These are phyloP conservation scores for Orbilia javanica DNA, from an alignment of 2,329 filamentous ascomycete species.

Conservation along the genomic window DNA sequence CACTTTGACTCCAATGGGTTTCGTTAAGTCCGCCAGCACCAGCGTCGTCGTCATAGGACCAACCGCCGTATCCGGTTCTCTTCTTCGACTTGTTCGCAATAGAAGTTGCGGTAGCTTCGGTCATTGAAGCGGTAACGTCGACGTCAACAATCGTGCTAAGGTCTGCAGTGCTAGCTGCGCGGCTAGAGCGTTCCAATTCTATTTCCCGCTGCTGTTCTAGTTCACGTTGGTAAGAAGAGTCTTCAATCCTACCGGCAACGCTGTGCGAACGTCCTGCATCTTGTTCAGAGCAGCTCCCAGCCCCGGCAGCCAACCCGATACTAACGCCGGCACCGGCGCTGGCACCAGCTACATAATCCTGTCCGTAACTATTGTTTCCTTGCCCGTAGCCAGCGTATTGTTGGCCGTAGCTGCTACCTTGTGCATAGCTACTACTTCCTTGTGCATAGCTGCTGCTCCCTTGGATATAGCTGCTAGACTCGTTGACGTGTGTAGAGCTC, in stretches of 20 bases:
- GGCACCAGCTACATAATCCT: neutral
- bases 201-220: constrained; percentile 12
- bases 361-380: neutral
- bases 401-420: constrained; percentile 12
- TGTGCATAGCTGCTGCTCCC: constrained; percentile 4
- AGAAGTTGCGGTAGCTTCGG: neutral
- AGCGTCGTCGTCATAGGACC: constrained; percentile 24
- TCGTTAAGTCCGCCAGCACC: constrained; percentile 23
- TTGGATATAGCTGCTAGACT: neutral
- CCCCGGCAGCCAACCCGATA: neutral
- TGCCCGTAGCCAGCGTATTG: constrained; percentile 10
- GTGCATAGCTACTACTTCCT: constrained; percentile 5
- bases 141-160: constrained; percentile 9
- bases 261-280: constrained; percentile 8
- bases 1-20: constrained; percentile 25
- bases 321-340: neutral
- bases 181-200: neutral
- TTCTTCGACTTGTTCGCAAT: constrained; percentile 8
- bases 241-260: constrained; percentile 17
- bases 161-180: constrained; percentile 10
- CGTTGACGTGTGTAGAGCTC: constrained; percentile 6
- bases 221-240: constrained; percentile 15
- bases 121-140: constrained; percentile 16
- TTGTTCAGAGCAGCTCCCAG: neutral
- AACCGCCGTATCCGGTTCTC: constrained; percentile 42